Conservation (phyloP, 2,329 filamentous ascomycete species). For the Xylariomycetidae sp. region DNA sequence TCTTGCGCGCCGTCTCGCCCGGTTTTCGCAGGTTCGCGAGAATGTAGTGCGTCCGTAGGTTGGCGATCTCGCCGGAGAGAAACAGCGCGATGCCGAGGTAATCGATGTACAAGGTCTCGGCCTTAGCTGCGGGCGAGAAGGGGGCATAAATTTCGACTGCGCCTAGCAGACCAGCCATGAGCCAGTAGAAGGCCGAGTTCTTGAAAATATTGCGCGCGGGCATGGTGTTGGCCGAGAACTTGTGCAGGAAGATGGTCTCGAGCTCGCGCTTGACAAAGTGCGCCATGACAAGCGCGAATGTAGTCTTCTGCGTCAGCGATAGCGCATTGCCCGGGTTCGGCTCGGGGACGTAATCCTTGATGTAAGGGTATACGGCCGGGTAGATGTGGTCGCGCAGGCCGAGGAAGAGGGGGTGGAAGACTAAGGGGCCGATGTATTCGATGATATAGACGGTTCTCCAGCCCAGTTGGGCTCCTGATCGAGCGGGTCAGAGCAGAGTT, state of each 20-base stretch:
- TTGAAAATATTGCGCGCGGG: constrained; percentile 86
- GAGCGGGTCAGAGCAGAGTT: no score
- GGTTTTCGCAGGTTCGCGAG: constrained; percentile 71
- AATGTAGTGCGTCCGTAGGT: constrained; percentile 74
- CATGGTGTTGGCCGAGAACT: constrained; percentile 94
- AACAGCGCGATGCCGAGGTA: constrained; percentile 69
- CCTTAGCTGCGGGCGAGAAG: constrained; percentile 58
- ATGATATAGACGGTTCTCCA: constrained; percentile 94
- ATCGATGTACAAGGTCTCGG: constrained; percentile 46
- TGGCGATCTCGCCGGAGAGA: constrained; percentile 72
- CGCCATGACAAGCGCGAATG: constrained; percentile 66
- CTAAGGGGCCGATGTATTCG: constrained; percentile 87
- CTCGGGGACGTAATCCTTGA: constrained; percentile 39
- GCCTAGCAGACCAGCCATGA: constrained; percentile 72
- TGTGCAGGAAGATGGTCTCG: constrained; percentile 91
- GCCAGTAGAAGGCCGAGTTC: constrained; percentile 94
- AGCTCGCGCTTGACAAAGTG: constrained; percentile 96
- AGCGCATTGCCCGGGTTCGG: constrained; percentile 40
- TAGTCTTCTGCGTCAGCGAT: constrained; percentile 65
- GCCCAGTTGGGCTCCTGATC: constrained; percentile 75
- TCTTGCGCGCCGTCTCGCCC: constrained; percentile 81
- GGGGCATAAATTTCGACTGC: constrained; percentile 84
- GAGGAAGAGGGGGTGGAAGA: constrained; percentile 76
- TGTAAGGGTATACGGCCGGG: constrained; percentile 38
- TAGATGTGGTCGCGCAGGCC: constrained; percentile 71